These are phyloP conservation scores for Dunaliella salina DNA, from an alignment of 163 green algal species.

Conservation along the genomic window DNA sequence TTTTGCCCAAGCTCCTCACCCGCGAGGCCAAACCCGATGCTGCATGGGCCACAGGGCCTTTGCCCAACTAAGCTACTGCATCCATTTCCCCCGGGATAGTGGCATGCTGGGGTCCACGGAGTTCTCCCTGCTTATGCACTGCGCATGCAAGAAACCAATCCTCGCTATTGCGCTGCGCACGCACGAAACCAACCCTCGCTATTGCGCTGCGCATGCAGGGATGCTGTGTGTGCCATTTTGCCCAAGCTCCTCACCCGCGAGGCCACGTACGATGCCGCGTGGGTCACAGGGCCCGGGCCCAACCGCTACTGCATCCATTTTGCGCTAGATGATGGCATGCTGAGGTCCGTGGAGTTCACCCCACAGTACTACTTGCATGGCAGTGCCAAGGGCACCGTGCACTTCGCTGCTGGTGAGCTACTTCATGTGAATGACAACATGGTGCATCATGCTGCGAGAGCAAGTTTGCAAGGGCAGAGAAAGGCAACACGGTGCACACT, in stretches of 20 bases:
- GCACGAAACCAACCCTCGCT: no score
- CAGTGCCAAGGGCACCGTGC: neutral
- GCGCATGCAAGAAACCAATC: no score
- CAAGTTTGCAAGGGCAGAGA: no score
- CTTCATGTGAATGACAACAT: no score
- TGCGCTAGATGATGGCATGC: constrained; percentile 13
- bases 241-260: neutral
- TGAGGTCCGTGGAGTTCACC: constrained; percentile 17
- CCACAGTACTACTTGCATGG: constrained; percentile 7
- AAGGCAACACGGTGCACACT: no score
- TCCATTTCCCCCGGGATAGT: no score
- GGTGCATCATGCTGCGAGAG: no score
- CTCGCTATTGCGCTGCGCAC: no score
- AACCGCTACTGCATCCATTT: constrained; percentile 1
- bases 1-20: neutral
- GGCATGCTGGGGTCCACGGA: no score
- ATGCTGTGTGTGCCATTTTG: neutral
- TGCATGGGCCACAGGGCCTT: constrained; percentile 12
- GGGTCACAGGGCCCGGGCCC: constrained; percentile 10
- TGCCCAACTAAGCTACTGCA: neutral
- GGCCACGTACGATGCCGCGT: constrained; percentile 14
- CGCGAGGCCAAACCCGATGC: constrained; percentile 10
- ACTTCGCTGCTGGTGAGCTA: no score
- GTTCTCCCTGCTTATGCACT: no score
- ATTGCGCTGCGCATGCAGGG: neutral